Evolutionary conservation across 2,329 filamentous ascomycete species (phyloP), one percentile per base, ranked within the genome.

Genomic region (Pseudocercospora musae): DNA sequence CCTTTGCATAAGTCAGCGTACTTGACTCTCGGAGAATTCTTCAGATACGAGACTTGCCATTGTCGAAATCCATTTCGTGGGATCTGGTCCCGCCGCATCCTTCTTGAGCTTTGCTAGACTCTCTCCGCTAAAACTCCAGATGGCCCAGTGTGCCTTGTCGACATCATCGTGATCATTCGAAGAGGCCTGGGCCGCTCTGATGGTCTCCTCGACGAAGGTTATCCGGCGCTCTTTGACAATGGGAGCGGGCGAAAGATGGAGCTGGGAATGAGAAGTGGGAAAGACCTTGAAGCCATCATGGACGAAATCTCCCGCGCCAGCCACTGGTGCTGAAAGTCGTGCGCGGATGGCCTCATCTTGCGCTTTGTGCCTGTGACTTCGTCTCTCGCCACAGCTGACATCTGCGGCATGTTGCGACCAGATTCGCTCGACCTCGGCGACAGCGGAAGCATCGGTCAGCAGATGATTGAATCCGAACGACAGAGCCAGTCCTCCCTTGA

Each of bases 391-490:
- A 42, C 31, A 46, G 53, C 64, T 62, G 48, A 63, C 57, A 49
- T 68, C 64, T 25, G 60, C 33, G 44, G 58, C 62, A 44, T 68
- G 64, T 25, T 59, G 31, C 4, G 66, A 63, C 66, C 66, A 66
- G 7, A 65, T 59, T 23, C 61, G 55, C 58, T 67, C 64, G 11
- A 68, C 42, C 31, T 65, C 60, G 21, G 58, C 57, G n/a, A 66
- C 49, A 10, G 60, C 42, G 2, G 58, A 15, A 23, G 55, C 60
- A 40, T 68, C 66, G 25, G 58, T 57, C 11, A 68, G 27, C 9
- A 66, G 46, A 55, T 68, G 66, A 49, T 66, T 68, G 46, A 66
- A 58, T 20, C 62, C 62, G 42, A 68, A 63, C 9, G 58, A 50
- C 52, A 68, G 20, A 10, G 57, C 64, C 21, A 65, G 50, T 13